phyloP scores from a whole-genome alignment of 257 asterid genomes.

The Petunia axillaris region DNA sequence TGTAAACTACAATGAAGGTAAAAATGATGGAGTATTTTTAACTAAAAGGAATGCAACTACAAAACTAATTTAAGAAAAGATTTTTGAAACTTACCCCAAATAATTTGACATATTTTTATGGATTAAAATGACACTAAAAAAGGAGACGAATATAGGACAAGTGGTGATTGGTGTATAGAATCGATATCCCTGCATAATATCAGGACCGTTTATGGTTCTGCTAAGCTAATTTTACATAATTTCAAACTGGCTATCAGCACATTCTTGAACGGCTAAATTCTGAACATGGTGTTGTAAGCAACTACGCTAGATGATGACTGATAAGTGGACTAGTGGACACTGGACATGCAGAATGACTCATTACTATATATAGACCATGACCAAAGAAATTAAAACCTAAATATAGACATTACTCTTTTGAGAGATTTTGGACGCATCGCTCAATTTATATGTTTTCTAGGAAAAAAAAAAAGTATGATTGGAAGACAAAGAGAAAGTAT shows the following conservation, averaged over 20 bases:
- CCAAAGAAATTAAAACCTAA: background rate
- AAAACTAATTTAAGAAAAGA: too few species aligned
- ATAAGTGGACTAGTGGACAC: conserved; percentile 13
- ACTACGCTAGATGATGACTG: background rate
- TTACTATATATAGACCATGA: background rate
- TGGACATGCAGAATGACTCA: background rate
- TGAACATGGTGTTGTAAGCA: background rate
- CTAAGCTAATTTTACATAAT: background rate
- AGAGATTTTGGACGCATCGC: background rate
- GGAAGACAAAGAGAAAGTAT: too few species aligned
- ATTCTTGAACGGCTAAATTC: conserved; percentile 19
- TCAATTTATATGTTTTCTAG: too few species aligned
- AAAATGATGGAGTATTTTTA: too few species aligned
- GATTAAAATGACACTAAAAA: background rate
- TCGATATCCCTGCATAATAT: background rate
- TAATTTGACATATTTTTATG: too few species aligned
- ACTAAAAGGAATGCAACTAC: too few species aligned
- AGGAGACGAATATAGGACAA: background rate
- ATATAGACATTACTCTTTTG: background rate
- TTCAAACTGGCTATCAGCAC: background rate
- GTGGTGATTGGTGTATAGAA: background rate
- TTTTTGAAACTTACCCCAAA: too few species aligned
- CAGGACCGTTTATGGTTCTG: conserved; percentile 17
- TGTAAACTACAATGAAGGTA: too few species aligned
- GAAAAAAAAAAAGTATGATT: too few species aligned